A percentile compares a stretch with the other conserved stretches of the same genome.
These are phyloP conservation scores for Ogataea siamensis DNA, from an alignment of 805 yeast species.

Conservation along the genomic window DNA sequence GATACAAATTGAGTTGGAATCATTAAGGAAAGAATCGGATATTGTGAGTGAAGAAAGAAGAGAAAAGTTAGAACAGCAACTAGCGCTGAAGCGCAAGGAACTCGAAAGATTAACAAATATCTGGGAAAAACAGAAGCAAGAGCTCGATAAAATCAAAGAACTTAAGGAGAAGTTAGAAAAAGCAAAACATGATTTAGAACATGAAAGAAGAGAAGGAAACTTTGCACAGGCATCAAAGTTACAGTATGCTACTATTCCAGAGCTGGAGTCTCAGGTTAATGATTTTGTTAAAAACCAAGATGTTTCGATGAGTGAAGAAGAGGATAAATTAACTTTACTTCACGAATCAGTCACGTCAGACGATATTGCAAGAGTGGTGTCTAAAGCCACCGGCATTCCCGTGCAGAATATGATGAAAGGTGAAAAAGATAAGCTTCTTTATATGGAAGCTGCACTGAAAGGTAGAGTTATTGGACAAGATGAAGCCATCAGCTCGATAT, in stretches of 20 bases:
- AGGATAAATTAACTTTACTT: slow-evolving; percentile 40
- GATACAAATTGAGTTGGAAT: slow-evolving; percentile 90
- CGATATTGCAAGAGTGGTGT: slow-evolving; percentile 88
- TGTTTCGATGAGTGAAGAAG: slow-evolving; percentile 25
- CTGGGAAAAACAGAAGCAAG: slow-evolving; percentile 83
- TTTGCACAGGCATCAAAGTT: slow-evolving; percentile 87
- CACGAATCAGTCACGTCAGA: slow-evolving; percentile 94
- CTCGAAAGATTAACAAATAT: slow-evolving; percentile 67
- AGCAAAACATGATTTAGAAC: slow-evolving; percentile 80
- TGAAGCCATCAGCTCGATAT: slow-evolving; percentile 83
- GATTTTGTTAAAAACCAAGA: slow-evolving; percentile 36
- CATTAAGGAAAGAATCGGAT: slow-evolving; percentile 90
- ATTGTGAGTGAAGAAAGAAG: slow-evolving; percentile 76
- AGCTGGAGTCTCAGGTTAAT: slow-evolving; percentile 60
- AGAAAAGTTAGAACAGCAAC: slow-evolving; percentile 65
- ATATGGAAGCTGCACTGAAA: slow-evolving; percentile 79
- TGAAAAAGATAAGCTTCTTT: slow-evolving; percentile 84
- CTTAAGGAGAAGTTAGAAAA: slow-evolving; percentile 83
- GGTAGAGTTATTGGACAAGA: slow-evolving; percentile 91
- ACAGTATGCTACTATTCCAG: slow-evolving; percentile 85
- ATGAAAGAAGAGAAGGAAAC: slow-evolving; percentile 78
- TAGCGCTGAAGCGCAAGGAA: slow-evolving; percentile 62
- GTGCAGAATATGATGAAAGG: slow-evolving; percentile 88
- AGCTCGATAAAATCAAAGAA: slow-evolving; percentile 71
- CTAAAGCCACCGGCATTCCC: slow-evolving; percentile 96